phyloP scores from a whole-genome alignment of 1,284 basidiomycete genomes.

The Puccinia hordei region DNA sequence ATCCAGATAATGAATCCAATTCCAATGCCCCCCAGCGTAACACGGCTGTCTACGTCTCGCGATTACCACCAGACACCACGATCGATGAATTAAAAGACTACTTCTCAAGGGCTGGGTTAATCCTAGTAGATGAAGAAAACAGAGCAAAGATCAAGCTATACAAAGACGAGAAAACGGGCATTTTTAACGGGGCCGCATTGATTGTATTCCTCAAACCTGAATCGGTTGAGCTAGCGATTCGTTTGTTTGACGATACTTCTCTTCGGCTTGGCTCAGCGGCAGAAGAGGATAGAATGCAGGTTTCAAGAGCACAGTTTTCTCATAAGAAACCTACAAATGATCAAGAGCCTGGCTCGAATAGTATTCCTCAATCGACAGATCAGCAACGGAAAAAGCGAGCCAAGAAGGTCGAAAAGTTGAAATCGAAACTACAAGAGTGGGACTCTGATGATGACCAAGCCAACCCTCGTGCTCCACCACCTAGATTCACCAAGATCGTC shows the following conservation, averaged over 20 bases:
- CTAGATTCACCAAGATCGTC: constrained; percentile 72
- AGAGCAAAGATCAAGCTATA: constrained; percentile 92
- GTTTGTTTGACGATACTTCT: constrained; percentile 87
- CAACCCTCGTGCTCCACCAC: constrained; percentile 52
- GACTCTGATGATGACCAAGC: constrained; percentile 66
- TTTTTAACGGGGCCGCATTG: constrained; percentile 90
- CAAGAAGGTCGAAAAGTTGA: constrained; percentile 64
- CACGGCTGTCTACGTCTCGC: constrained; percentile 88
- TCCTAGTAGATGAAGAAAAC: constrained; percentile 86
- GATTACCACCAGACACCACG: constrained; percentile 77
- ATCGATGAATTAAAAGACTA: constrained; percentile 73
- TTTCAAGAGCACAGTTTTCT: constrained; percentile 80
- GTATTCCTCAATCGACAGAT: constrained; percentile 60
- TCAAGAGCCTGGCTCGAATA: not conserved
- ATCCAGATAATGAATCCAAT: constrained; percentile 50
- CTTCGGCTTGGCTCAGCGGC: constrained; percentile 74
- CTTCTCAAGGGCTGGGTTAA: constrained; percentile 86
- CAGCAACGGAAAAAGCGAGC: constrained; percentile 66
- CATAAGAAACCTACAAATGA: constrained; percentile 40
- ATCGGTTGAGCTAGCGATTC: constrained; percentile 81
- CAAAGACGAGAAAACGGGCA: constrained; percentile 74
- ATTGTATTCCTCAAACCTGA: constrained; percentile 98
- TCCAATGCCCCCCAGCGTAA: constrained; percentile 63
- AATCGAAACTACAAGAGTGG: constrained; percentile 91
- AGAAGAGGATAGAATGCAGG: constrained; percentile 71